Base-by-base conservation (phyloP, 371 early-diverging fungal species). In the Syncephalastrum contaminatum region DNA sequence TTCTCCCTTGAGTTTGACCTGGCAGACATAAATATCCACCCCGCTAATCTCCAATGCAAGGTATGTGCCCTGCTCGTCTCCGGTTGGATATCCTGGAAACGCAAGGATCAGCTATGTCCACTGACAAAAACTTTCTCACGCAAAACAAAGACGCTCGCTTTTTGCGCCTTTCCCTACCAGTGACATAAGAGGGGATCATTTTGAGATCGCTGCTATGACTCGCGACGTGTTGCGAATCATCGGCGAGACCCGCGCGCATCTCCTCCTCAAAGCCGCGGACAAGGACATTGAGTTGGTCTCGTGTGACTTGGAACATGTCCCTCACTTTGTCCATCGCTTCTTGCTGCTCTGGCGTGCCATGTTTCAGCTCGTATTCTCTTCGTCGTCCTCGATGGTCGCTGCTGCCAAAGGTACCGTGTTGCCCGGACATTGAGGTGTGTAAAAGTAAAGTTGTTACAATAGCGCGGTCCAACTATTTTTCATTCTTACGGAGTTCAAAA, bases 11-110 rank as follows among this genome's bases (percentile, higher is more conserved):
- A 77, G 58, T 43, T 70, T 72, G 13, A 77, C 78, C 56, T 77
- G 74, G 56, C 78, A 77, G 18, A 70, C 74, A 47, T 77, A 74
- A 24, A 77, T 72, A 57, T 77, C 78, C 42, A 77, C 88, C 25
- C 96, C 97, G 44, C 93, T 93, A 39, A 96, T 82, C 69, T 97
- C 97, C 45, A 97, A 80, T 24, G 95, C 94, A 18, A 97, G 79
- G 73, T 85, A 94, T 19, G 86, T 83, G n/a, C 95, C 96, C 27
- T 82, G 86, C 62, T 95, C 96, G 51, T 81, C 67, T 27, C 95
- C 96, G 18, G 86, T 86, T 15, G 96, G 96, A 49, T 77, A 70
- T 2, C 75, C 79, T 75, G 21, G 13, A 46, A 27, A 43, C 21
- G 30, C 13, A 20, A 25, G 36, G 25, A 24, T 30, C 36, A 8